Evolutionary conservation across 805 yeast genomes (phyloP).

Genomic region (Kluyveromyces wickerhamii): DNA sequence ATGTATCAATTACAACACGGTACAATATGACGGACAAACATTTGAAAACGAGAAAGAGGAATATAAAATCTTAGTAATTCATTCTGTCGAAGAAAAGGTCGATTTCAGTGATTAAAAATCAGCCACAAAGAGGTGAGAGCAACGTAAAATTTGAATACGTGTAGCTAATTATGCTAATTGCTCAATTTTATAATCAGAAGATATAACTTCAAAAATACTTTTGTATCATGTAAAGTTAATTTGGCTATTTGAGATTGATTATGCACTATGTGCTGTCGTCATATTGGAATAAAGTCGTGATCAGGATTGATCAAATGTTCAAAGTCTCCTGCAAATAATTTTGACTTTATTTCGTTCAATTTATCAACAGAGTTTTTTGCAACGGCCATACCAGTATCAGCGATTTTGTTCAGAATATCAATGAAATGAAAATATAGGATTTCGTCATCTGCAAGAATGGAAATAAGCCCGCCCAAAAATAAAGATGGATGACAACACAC

Average conservation of each 20-base stretch:
- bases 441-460: slow-evolving; percentile 5
- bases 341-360: slow-evolving; percentile 3
- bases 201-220: too few species aligned
- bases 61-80: neutral
- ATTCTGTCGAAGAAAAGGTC: neutral
- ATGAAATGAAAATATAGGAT: slow-evolving; percentile 6
- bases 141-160: too few species aligned
- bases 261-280: too few species aligned
- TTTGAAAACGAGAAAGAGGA: neutral
- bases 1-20: neutral
- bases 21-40: neutral
- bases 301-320: neutral
- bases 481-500: slow-evolving; percentile 8
- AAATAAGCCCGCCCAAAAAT: slow-evolving; percentile 5
- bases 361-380: slow-evolving; percentile 6
- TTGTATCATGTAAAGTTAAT: too few species aligned
- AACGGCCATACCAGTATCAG: slow-evolving; percentile 6
- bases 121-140: too few species aligned
- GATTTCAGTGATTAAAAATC: too few species aligned
- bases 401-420: slow-evolving; percentile 5
- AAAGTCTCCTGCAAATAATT: neutral
- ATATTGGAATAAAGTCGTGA: slow-evolving; percentile 5
- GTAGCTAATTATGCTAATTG: too few species aligned
- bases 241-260: too few species aligned
- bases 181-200: too few species aligned